These are phyloP conservation scores for Amaranthus cruentus DNA, from an alignment of 148 eudicot genomes.

Conservation along the genomic window DNA sequence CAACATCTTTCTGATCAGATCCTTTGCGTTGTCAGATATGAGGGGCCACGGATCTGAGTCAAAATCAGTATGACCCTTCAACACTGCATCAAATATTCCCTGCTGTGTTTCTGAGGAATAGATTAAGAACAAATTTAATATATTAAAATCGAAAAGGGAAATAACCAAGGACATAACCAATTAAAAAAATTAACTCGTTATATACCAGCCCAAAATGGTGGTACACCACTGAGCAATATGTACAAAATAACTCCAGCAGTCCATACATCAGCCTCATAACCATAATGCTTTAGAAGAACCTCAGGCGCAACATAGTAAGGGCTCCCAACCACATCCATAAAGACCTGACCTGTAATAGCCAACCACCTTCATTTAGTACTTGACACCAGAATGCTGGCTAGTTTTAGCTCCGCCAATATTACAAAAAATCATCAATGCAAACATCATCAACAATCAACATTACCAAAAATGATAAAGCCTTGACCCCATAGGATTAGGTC, in stretches of 20 bases:
- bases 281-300: slow-evolving; percentile 92
- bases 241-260: slow-evolving; percentile 96
- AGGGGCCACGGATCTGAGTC: slow-evolving; percentile 97
- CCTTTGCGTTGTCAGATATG: slow-evolving; percentile 89
- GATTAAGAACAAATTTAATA: slow-evolving; percentile 2
- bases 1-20: slow-evolving; percentile 85
- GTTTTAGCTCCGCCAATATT: not conserved
- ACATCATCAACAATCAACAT: not conserved
- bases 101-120: slow-evolving; percentile 78
- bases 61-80: slow-evolving; percentile 86
- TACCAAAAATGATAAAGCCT: no score
- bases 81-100: slow-evolving; percentile 94
- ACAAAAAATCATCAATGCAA: not conserved
- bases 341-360: slow-evolving; percentile 68
- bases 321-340: slow-evolving; percentile 95
- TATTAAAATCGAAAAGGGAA: no score
- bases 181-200: not conserved
- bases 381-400: not conserved
- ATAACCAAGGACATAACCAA: no score
- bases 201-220: slow-evolving; percentile 99
- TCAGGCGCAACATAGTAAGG: slow-evolving; percentile 99
- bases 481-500: no score
- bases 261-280: slow-evolving; percentile 97
- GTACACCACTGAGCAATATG: slow-evolving; percentile 93
- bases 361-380: slow-evolving; percentile 11